These are phyloP conservation scores for Sorghum bicolor DNA, from an alignment of 176 grass and related monocot genomes.

Conservation along the genomic window Sorghum_bicolor_NCBIv3 NC_012870.2:7311501-7312000, in stretches of 20 bases:
- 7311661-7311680: constrained; percentile 26
- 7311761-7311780: not conserved
- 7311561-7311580: constrained; percentile 70
- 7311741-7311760: not conserved
- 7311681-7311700: constrained; percentile 30
- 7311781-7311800: not conserved
- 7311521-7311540: constrained; percentile 78
- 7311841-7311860: not conserved
- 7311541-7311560: constrained; percentile 96
- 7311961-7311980: not conserved
- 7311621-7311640: constrained; percentile 28
- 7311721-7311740: not conserved
- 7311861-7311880: not conserved
- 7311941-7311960: not conserved
- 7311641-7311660: constrained; percentile 47
- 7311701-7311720: constrained; percentile 26
- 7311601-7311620: constrained; percentile 43
- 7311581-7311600: constrained; percentile 22
- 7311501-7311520: constrained; percentile 60
- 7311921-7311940: not conserved
- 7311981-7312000: not conserved
- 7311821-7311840: not conserved
- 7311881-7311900: not conserved
- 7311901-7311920: not conserved
- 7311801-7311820: not conserved